Percentiles rank a stretch among this genome's conserved stretches.
These are phyloP conservation scores for Xylaria telfairii DNA, from an alignment of 495 filamentous ascomycete species.

Conservation along the genomic window DNA sequence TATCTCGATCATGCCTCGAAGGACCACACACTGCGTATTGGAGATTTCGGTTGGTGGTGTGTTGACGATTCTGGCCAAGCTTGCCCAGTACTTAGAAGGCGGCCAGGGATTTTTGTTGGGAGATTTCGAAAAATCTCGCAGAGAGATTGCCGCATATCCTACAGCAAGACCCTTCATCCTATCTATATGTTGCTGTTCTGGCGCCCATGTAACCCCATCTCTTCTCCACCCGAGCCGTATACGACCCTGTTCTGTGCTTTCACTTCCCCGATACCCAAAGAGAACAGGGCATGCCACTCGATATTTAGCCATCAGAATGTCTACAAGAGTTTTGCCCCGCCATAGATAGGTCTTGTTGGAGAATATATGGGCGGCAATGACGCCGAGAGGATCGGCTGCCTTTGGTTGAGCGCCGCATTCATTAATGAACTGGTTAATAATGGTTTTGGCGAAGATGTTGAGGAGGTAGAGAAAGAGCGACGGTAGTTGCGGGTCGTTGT, in stretches of 20 bases:
- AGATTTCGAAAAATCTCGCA: constrained; percentile 79
- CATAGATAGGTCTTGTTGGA: constrained; percentile 69
- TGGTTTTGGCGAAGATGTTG: constrained; percentile 79
- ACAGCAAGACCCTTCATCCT: constrained; percentile 84
- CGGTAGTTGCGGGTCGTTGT: constrained; percentile 63
- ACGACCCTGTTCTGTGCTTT: constrained; percentile 73
- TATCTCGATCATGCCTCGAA: constrained; percentile 77
- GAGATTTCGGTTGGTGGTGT: constrained; percentile 69
- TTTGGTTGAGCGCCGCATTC: constrained; percentile 74
- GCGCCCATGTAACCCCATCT: constrained; percentile 60
- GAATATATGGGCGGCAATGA: constrained; percentile 76
- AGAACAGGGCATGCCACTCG: constrained; percentile 81
- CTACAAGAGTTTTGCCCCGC: constrained; percentile 75
- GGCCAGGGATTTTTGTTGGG: constrained; percentile 76
- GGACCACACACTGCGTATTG: constrained; percentile 77
- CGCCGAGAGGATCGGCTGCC: constrained; percentile 82
- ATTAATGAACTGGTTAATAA: constrained; percentile 75
- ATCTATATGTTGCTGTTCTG: constrained; percentile 72
- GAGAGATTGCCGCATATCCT: constrained; percentile 79
- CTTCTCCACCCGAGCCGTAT: constrained; percentile 77
- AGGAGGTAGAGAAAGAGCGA: constrained; percentile 81
- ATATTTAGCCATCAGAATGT: constrained; percentile 89
- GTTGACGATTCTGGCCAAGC: constrained; percentile 74
- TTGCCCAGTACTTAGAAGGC: constrained; percentile 78
- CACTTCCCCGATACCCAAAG: constrained; percentile 80